Base-by-base conservation (phyloP, 208 protist genomes). In the Trichomonas vaginalis region DNA sequence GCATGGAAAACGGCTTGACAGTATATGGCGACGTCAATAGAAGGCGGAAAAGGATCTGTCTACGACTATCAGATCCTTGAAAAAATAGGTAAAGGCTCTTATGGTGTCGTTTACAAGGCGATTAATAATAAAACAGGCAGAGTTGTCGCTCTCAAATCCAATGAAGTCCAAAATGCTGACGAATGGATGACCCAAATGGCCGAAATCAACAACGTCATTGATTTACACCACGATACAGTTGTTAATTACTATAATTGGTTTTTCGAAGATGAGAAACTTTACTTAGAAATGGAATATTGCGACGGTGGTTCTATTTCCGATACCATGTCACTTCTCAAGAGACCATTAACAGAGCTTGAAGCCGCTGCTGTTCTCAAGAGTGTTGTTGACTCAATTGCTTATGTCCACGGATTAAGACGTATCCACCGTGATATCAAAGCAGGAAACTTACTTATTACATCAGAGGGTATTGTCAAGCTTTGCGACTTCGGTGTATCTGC, bases 401-500 rank as follows among this genome's bases (percentile, higher is more conserved):
- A 97, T 70, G 49, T 96, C 37, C 96, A 97, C 48, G 40, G 37
- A 1, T 23, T 96, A 2, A 95, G 90, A 2, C 9, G 96, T 23
- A 96, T 97, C 62, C 96, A 97, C 79, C 46, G 96, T 14, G 96
- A 97, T 95, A 90, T 97, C 21, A 97, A 97, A 47, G 96, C 96
- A 23, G 96, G 96, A 39, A 97, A 97, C 49, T 23, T 97, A 8
- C 95, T 97, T 23, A 56, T 97, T 21, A 96, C 96, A 21, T 96
- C 83, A 0, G 14, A 96, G 0, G 97, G 97, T 27, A 15, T 45
- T 48, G 95, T 97, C 27, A 96, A 97, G 90, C 70, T 97, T 27
- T 96, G 96, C n/a, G 97, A 97, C 95, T 97, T 97, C 92, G 97
- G 97, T 32, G 96, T 97, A 35, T 87, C 87, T 42, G 96, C 83